Base-by-base conservation (phyloP, 768 basidiomycete species). In the Mycena galericulata region DNA sequence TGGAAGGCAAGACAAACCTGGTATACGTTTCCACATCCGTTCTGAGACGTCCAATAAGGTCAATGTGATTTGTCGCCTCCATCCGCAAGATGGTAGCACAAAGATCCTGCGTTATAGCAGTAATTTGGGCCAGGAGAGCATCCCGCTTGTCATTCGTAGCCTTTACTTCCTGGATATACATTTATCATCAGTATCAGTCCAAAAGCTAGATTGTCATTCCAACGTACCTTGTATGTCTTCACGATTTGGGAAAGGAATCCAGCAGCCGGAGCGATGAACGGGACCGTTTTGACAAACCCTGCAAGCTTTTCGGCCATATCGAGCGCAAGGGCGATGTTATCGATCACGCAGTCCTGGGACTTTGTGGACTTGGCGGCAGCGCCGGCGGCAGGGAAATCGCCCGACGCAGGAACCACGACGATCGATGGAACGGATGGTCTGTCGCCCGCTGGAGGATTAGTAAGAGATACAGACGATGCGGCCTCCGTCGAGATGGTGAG, bases 11-110 rank as follows among this genome's bases (percentile, higher is more conserved):
- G 22, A 47, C 22, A 4, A 2, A 59, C 58, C 29, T 9, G 15
- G 45, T 17, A 20, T 59, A 59, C 7, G 45, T 27, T 24, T 59
- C 45, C 18, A 60, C 24, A 29, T 60, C 59, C 3, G 59, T 7
- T 30, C 20, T 17, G 32, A 60, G 59, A 34, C 34, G 59, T 4
- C 46, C 43, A 34, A 60, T 49, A 4, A 60, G 45, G 32, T 47
- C 46, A n/a, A 60, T 1, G 18, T 49, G 43, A 18, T 49, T 49
- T 26, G 32, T 60, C 10, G 29, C 46, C 26, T 60, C 32, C 59
- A 60, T 60, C n/a, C 27, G 30, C 46, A 60, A 27, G 38, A 62
- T 38, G 20, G 60, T 38, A 12, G n/a, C 36, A 38, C 60, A 62
- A 18, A 62, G 46, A 40, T 62, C 60, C 1, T 34, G 34, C 18